These are phyloP conservation scores for Heliamphora exappendiculata DNA, from an alignment of 148 eudicot species.

Conservation along the genomic window DNA sequence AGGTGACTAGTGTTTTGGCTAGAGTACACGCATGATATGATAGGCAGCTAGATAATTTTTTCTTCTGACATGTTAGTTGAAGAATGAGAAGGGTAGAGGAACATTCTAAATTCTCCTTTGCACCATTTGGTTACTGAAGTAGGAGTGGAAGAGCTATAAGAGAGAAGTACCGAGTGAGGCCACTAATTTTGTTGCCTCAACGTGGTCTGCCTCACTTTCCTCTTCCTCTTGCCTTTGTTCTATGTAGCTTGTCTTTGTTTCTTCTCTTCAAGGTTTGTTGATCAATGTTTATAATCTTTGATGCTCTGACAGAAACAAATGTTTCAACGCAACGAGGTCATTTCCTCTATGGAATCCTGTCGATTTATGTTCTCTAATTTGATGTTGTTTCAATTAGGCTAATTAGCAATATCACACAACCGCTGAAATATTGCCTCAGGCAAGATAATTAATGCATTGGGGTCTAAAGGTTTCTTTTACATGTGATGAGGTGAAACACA, in stretches of 20 bases:
- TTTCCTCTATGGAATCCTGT: background rate
- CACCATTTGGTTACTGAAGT: background rate
- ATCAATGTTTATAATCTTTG: background rate
- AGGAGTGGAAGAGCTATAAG: too few species aligned
- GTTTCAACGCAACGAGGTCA: too few species aligned
- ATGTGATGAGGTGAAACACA: background rate
- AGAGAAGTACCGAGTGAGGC: too few species aligned
- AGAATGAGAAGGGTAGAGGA: too few species aligned
- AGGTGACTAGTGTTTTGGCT: too few species aligned
- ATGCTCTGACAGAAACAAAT: background rate
- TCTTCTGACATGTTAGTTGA: background rate
- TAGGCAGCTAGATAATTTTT: background rate
- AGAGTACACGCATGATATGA: too few species aligned
- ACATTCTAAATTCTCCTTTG: background rate
- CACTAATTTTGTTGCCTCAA: too few species aligned
- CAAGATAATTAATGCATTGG: background rate
- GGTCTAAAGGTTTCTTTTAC: background rate
- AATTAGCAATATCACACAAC: too few species aligned
- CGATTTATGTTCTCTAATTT: background rate
- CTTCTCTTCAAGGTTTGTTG: background rate
- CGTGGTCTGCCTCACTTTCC: too few species aligned
- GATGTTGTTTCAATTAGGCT: background rate
- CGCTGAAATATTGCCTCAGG: background rate
- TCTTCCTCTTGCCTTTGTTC: background rate
- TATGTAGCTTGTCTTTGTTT: background rate